Evolutionary conservation across 495 filamentous ascomycete species (phyloP), one percentile per base, ranked within the genome.

Genomic region (Aspergillus baeticus): DNA sequence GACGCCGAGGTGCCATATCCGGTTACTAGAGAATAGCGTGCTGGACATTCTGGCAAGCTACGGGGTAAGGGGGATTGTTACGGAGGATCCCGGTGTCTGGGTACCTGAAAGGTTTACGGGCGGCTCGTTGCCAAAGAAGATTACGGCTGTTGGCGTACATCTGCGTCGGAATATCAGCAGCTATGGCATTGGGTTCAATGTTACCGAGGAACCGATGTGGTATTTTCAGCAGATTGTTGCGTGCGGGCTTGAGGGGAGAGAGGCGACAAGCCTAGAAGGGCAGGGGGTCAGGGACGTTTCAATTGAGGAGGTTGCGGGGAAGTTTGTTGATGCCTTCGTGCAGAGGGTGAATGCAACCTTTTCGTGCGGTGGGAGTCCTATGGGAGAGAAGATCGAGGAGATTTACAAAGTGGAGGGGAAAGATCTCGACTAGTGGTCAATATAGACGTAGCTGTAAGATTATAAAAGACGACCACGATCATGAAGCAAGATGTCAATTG

Each of bases 111-210:
- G 15, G 34, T 20, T 4, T 23, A 41, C 20, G 15, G 34, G 17
- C 18, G 35, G 35, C 14, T 20, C 38, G 26, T 36, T 53, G 13
- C 44, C 79, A 45, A 79, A 73, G 59, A 98, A 98, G 77, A 90
- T 98, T 55, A 88, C 89, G 2, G 90, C 91, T 2, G 72, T 98
- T 6, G 94, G 94, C 2, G 89, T 98, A 22, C 92, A 96, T 79
- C 74, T 96, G 54, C 74, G 90, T 11, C 74, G 93, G 43, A 83
- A 94, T 71, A 83, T 98, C 36, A 89, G 84, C n/a, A 89, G 87
- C 64, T 89, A 91, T 70, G 94, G 94, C 10, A 76, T 96, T 31
- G 93, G 87, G 13, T 66, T 98, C 62, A 98, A 98, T 74, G 78
- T 95, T 18, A 90, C 87, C 5, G 45, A 73, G 34, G 73, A 77